These are phyloP conservation scores for Penicillium lagena DNA, from an alignment of 495 filamentous ascomycete genomes.

Conservation along the genomic window DNA sequence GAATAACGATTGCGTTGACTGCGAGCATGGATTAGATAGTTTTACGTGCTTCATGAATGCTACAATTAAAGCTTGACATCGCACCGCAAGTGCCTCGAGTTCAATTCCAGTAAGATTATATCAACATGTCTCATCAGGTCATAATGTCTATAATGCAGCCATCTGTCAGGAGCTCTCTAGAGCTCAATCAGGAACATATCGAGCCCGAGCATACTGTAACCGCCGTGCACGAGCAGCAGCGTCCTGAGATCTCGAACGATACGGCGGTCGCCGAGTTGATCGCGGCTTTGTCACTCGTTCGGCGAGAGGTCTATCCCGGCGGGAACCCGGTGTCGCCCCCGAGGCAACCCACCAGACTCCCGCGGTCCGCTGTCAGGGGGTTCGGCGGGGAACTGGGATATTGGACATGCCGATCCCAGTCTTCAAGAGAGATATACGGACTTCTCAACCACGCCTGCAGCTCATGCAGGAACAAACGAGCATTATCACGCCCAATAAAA, in stretches of 20 bases:
- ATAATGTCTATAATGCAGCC: slow-evolving; percentile 8
- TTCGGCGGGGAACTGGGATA: slow-evolving; percentile 39
- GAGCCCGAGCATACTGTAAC: slow-evolving; percentile 24
- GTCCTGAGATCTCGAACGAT: slow-evolving; percentile 11
- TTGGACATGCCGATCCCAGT: slow-evolving; percentile 79
- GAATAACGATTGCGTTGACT: slow-evolving; percentile 27
- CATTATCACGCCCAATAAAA: slow-evolving; percentile 73
- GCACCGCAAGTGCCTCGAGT: no score
- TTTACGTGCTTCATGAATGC: background rate
- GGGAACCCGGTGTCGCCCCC: slow-evolving; percentile 17
- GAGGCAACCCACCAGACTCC: background rate
- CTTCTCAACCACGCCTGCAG: slow-evolving; percentile 75
- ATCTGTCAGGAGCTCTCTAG: background rate
- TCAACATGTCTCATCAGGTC: background rate
- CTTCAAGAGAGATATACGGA: slow-evolving; percentile 59
- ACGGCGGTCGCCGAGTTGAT: background rate
- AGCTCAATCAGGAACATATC: slow-evolving; percentile 34
- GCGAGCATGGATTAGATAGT: slow-evolving; percentile 11
- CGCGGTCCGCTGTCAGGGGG: background rate
- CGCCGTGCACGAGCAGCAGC: slow-evolving; percentile 17
- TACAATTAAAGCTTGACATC: no score
- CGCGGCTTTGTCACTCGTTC: background rate
- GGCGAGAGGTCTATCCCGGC: slow-evolving; percentile 1
- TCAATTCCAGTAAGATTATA: background rate
- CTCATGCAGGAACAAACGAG: slow-evolving; percentile 79